These are phyloP conservation scores for Lachancea dasiensis DNA, from an alignment of 805 yeast species.

Conservation along the genomic window DNA sequence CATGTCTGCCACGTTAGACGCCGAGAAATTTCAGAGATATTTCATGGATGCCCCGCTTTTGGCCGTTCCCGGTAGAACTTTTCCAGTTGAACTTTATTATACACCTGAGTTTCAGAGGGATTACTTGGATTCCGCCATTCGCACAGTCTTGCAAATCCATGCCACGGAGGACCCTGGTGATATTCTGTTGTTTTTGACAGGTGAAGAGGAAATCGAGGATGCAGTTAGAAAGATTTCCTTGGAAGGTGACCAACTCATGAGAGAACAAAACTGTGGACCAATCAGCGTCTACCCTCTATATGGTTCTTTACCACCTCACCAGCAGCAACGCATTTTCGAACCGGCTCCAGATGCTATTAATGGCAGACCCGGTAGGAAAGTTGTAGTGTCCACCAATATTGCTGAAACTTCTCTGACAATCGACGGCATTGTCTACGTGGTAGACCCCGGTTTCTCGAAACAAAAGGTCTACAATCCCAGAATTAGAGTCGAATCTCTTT, in stretches of 20 bases:
- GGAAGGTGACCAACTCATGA: constrained; percentile 81
- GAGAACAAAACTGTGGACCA: constrained; percentile 91
- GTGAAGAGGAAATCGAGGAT: constrained; percentile 97
- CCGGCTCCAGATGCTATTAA: constrained; percentile 73
- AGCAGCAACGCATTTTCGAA: constrained; percentile 89
- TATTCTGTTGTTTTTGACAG: constrained; percentile 78
- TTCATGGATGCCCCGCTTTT: constrained; percentile 88
- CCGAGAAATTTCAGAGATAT: constrained; percentile 88
- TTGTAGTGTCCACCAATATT: constrained; percentile 87
- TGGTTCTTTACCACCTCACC: constrained; percentile 94
- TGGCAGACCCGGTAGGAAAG: constrained; percentile 93
- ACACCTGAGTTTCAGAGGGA: constrained; percentile 96
- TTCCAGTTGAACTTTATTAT: constrained; percentile 93
- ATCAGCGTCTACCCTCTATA: constrained; percentile 84
- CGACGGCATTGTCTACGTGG: constrained; percentile 95
- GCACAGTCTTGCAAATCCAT: constrained; percentile 94
- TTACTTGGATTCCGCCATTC: constrained; percentile 87
- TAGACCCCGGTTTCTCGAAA: constrained; percentile 95
- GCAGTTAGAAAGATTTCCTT: constrained; percentile 83
- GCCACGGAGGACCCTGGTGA: constrained; percentile 96
- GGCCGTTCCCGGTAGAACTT: constrained; percentile 97
- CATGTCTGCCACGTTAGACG: constrained; percentile 98
- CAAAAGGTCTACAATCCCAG: constrained; percentile 96
- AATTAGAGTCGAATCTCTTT: constrained; percentile 86
- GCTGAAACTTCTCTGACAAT: constrained; percentile 98